phyloP scores from a whole-genome alignment of 208 protist genomes.

The Leishmania martiniquensis region DNA sequence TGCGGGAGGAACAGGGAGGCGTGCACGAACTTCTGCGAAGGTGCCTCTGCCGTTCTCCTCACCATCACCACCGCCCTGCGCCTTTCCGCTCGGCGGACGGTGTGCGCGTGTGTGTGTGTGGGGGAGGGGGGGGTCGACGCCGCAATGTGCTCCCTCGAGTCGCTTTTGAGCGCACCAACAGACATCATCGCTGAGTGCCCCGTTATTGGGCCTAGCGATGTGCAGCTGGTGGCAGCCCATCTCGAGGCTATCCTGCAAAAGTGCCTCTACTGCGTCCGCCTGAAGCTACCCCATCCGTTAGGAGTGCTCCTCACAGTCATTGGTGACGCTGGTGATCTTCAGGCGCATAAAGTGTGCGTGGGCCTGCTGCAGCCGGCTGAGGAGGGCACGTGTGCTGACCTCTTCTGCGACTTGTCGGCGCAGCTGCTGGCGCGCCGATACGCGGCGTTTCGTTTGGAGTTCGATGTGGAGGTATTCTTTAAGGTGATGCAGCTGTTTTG shows the following conservation, averaged over 20 bases:
- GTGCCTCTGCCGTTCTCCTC: background rate
- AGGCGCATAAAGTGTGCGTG: conserved; percentile 34
- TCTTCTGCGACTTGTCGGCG: conserved; percentile 44
- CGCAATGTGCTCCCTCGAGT: conserved; percentile 48
- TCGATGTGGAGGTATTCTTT: conserved; percentile 74
- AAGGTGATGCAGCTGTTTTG: conserved; percentile 67
- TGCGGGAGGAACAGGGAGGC: background rate
- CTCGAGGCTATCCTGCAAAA: conserved; percentile 67
- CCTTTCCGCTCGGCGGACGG: background rate
- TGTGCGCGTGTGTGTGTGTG: background rate
- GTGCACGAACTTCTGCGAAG: background rate
- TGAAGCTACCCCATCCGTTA: conserved; percentile 44
- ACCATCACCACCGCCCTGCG: background rate
- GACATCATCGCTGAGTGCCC: conserved; percentile 44
- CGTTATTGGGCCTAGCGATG: conserved; percentile 36
- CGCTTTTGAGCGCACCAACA: conserved; percentile 50
- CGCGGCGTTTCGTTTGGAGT: conserved; percentile 38
- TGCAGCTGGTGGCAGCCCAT: conserved; percentile 36
- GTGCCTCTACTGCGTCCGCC: conserved; percentile 67
- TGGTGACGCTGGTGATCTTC: conserved; percentile 29
- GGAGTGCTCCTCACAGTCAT: conserved; percentile 61
- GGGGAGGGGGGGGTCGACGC: background rate
- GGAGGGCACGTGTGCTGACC: conserved; percentile 45
- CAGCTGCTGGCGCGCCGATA: conserved; percentile 46
- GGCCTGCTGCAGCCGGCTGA: conserved; percentile 40